Percentiles rank a stretch among this genome's conserved stretches.
phyloP scores from a whole-genome alignment of 208 protist genomes.

The Trypanosoma boissoni region DNA sequence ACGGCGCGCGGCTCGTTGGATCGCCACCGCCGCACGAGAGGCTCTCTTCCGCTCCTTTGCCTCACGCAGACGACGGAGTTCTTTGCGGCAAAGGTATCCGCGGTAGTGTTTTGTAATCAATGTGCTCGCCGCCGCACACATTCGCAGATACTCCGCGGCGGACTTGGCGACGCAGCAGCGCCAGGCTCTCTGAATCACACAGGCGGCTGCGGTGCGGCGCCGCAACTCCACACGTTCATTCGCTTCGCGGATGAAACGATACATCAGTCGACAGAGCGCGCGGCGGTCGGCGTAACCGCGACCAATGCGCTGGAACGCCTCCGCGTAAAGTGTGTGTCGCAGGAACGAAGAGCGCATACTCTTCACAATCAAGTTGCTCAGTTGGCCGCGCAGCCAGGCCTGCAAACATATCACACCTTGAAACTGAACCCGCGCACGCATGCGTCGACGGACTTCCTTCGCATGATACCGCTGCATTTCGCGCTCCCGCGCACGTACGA shows the following conservation, averaged over 20 bases:
- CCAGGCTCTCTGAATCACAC: slow-evolving; percentile 79
- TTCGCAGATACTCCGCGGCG: slow-evolving; percentile 49
- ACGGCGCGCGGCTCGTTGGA: slow-evolving; percentile 53
- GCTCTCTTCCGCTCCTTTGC: slow-evolving; percentile 24
- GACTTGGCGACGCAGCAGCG: slow-evolving; percentile 61
- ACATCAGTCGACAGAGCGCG: slow-evolving; percentile 19
- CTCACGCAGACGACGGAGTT: slow-evolving; percentile 45
- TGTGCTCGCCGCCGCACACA: slow-evolving; percentile 38
- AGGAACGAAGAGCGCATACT: slow-evolving; percentile 48
- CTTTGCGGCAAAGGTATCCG: slow-evolving; percentile 42
- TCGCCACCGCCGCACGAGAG: slow-evolving; percentile 39
- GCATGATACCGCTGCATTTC: slow-evolving; percentile 70
- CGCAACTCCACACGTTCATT: slow-evolving; percentile 30
- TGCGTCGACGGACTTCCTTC: slow-evolving; percentile 41
- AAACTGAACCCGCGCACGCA: slow-evolving; percentile 40
- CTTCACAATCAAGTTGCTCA: slow-evolving; percentile 45
- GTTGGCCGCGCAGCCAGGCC: slow-evolving; percentile 32
- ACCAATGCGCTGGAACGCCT: slow-evolving; percentile 54
- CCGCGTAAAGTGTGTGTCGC: slow-evolving; percentile 34
- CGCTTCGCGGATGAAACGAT: slow-evolving; percentile 19
- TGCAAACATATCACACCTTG: slow-evolving; percentile 45
- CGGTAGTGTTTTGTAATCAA: slow-evolving; percentile 55
- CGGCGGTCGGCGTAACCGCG: slow-evolving; percentile 45
- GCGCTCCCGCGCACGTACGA: slow-evolving; percentile 46
- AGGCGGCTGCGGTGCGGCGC: slow-evolving; percentile 39